Evolutionary conservation across 2,329 filamentous ascomycete species (phyloP).

Genomic region (Leptodontidium sp.): DNA sequence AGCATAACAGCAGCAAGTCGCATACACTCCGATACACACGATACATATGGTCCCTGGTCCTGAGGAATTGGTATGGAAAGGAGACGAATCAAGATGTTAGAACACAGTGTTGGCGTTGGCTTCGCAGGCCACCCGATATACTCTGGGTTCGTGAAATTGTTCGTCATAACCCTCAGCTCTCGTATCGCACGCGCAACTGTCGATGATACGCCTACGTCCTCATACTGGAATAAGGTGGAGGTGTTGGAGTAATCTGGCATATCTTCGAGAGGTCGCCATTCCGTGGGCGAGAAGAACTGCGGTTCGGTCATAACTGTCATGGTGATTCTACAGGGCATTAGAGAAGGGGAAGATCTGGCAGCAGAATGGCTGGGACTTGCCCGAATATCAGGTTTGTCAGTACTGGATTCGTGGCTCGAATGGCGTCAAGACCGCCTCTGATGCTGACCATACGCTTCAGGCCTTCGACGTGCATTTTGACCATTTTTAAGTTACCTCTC

Average conservation of each 20-base stretch:
- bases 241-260: constrained; percentile 12
- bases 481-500: constrained; percentile 23
- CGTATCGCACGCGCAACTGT: constrained; percentile 5
- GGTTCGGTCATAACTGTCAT: constrained; percentile 20
- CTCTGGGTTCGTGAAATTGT: constrained; percentile 9
- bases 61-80: constrained; percentile 15
- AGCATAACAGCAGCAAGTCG: constrained; percentile 13
- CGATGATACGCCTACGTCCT: constrained; percentile 3
- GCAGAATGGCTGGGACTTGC: neutral
- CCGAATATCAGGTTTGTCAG: constrained; percentile 27
- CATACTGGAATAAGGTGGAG: neutral
- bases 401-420: constrained; percentile 22
- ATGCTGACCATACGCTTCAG: constrained; percentile 25
- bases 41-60: constrained; percentile 16
- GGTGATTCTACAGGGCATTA: constrained; percentile 17
- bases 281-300: constrained; percentile 9
- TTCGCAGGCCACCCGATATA: constrained; percentile 19
- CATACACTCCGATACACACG: constrained; percentile 21
- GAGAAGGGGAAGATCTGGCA: neutral
- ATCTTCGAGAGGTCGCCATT: constrained; percentile 2
- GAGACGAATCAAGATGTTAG: constrained; percentile 19
- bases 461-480: constrained; percentile 27
- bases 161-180: constrained; percentile 12
- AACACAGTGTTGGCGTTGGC: constrained; percentile 11
- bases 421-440: constrained; percentile 24